A percentile compares a stretch with the other conserved stretches of the same genome.
Evolutionary conservation across 306 rosid species (phyloP).

Genomic region (Cucumis hystrix): DNA sequence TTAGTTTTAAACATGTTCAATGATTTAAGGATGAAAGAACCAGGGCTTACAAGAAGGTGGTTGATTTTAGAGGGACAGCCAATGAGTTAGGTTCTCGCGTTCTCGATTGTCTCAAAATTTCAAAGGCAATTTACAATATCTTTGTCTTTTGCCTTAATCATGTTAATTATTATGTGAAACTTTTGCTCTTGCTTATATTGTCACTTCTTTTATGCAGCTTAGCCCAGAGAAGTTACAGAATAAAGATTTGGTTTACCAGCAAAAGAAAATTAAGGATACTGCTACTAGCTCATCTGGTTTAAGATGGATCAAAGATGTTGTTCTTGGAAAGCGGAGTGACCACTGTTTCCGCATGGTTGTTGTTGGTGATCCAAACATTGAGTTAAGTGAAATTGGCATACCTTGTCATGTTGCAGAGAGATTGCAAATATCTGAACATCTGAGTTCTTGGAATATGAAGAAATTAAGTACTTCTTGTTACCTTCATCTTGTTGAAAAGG

Average conservation of each 20-base stretch:
- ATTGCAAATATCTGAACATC: slow-evolving; percentile 49
- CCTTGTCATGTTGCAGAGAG: slow-evolving; percentile 78
- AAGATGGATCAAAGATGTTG: slow-evolving; percentile 90
- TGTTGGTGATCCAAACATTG: slow-evolving; percentile 82
- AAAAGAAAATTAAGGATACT: slow-evolving; percentile 44
- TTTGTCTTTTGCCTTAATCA: slow-evolving; percentile 2
- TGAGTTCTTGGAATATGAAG: slow-evolving; percentile 54
- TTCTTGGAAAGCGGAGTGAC: slow-evolving; percentile 86
- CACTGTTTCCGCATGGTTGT: slow-evolving; percentile 72
- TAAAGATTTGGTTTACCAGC: slow-evolving; percentile 37
- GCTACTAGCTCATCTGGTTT: slow-evolving; percentile 66
- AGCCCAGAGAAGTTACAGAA: slow-evolving; percentile 40
- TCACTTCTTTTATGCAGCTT: slow-evolving; percentile 46
- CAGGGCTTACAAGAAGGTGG: slow-evolving; percentile 53
- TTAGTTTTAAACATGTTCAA: slow-evolving; percentile 18
- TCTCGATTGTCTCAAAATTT: slow-evolving; percentile 67
- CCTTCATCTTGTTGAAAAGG: slow-evolving; percentile 49
- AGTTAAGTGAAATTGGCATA: slow-evolving; percentile 67
- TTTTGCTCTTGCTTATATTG: slow-evolving; percentile 19
- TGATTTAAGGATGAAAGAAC: slow-evolving; percentile 69
- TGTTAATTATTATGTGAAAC: slow-evolving; percentile 1
- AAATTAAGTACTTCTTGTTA: slow-evolving; percentile 36
- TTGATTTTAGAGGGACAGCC: slow-evolving; percentile 71
- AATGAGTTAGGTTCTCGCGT: slow-evolving; percentile 68
- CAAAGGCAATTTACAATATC: slow-evolving; percentile 50